Evolutionary conservation across 2,329 filamentous ascomycete species (phyloP).

Genomic region (Mariannaea sp.): DNA sequence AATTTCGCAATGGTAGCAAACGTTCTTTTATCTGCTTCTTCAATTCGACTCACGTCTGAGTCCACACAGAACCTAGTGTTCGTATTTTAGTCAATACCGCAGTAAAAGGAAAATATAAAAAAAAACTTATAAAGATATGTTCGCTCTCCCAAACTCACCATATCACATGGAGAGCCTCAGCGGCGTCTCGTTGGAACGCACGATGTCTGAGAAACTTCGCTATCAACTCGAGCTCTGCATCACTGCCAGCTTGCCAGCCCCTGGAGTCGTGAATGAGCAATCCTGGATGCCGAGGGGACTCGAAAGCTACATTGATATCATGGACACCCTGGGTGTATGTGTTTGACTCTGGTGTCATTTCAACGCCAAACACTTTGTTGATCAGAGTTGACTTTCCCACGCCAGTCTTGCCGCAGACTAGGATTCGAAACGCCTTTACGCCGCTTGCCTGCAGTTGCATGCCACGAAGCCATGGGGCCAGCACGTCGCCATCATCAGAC

Average conservation of each 20-base stretch:
- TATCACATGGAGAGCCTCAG: slow-evolving; percentile 34
- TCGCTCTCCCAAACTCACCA: slow-evolving; percentile 22
- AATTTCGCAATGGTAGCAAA: slow-evolving; percentile 36
- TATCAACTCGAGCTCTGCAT: slow-evolving; percentile 32
- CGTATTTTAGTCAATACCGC: background rate
- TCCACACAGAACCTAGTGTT: slow-evolving; percentile 32
- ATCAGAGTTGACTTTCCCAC: slow-evolving; percentile 37
- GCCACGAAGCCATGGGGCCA: slow-evolving; percentile 32
- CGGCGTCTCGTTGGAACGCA: slow-evolving; percentile 33
- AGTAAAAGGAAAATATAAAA: accelerated
- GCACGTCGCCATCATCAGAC: background rate
- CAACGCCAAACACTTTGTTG: slow-evolving; percentile 36
- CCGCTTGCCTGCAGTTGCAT: slow-evolving; percentile 33
- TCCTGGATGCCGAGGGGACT: slow-evolving; percentile 33
- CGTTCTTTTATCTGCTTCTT: slow-evolving; percentile 35
- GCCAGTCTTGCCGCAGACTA: slow-evolving; percentile 35
- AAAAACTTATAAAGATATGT: accelerated
- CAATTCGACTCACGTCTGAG: slow-evolving; percentile 33
- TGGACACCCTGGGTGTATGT: slow-evolving; percentile 35
- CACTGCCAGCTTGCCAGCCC: slow-evolving; percentile 36
- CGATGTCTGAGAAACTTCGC: slow-evolving; percentile 35
- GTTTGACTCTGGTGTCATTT: slow-evolving; percentile 32
- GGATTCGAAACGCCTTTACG: slow-evolving; percentile 34
- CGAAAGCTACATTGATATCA: slow-evolving; percentile 35
- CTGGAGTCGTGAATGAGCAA: slow-evolving; percentile 35